Percentiles rank a stretch among this genome's conserved stretches.
Conservation (phyloP, 495 filamentous ascomycete species). For the Neurospora tetraspora region DNA sequence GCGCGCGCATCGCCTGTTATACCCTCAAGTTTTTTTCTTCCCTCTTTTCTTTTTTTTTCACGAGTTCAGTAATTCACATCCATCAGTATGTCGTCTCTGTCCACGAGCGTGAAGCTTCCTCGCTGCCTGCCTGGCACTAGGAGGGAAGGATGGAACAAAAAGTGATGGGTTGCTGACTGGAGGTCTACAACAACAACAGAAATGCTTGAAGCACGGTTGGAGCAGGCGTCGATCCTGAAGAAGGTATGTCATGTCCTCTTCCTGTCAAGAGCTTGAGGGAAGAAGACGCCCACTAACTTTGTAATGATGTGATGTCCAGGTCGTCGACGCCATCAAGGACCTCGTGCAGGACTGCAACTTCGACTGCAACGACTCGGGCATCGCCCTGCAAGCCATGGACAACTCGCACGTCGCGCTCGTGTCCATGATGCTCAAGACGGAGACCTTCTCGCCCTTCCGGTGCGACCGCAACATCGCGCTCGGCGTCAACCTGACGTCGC, state of each 20-base stretch:
- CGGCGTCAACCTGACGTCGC: slow-evolving; percentile 89
- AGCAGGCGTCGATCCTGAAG: slow-evolving; percentile 91
- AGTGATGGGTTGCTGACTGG: not conserved
- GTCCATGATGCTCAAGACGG: slow-evolving; percentile 94
- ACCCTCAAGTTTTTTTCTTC: not conserved
- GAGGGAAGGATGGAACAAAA: not conserved
- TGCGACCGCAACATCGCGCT: slow-evolving; percentile 99
- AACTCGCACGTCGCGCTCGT: slow-evolving; percentile 99
- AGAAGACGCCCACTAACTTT: not conserved
- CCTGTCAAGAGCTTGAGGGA: not conserved
- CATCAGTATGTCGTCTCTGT: not conserved
- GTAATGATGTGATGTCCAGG: slow-evolving; percentile 37
- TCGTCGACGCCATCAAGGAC: slow-evolving; percentile 98
- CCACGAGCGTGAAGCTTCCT: not conserved
- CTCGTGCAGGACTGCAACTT: slow-evolving; percentile 99
- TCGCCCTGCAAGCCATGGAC: slow-evolving; percentile 99
- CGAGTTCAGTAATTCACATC: not conserved
- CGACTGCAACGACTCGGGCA: slow-evolving; percentile 99
- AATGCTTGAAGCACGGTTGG: slow-evolving; percentile 93
- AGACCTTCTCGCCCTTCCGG: slow-evolving; percentile 91
- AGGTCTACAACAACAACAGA: slow-evolving; percentile 11
- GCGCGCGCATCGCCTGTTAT: not conserved
- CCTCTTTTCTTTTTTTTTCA: not conserved
- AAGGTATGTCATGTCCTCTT: slow-evolving; percentile 49
- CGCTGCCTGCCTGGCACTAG: not conserved